A percentile compares a stretch with the other conserved stretches of the same genome.
These are phyloP conservation scores for Penicillium expansum DNA, from an alignment of 2,329 filamentous ascomycete genomes.

Conservation along the genomic window DNA sequence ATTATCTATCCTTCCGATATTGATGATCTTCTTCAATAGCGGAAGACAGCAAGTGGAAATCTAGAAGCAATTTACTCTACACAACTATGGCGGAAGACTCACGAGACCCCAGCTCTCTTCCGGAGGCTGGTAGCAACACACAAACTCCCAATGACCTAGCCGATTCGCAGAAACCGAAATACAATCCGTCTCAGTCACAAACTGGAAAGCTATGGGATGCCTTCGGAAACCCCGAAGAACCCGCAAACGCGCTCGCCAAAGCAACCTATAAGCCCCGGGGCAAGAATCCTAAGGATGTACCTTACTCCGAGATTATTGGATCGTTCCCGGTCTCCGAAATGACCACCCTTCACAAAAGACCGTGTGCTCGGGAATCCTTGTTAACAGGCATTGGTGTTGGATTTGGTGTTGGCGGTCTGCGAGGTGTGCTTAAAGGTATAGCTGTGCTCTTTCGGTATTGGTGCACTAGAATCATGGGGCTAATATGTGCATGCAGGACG, in stretches of 20 bases:
- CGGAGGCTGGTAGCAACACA: conserved; percentile 18
- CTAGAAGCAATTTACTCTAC: conserved; percentile 8
- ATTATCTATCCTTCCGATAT: conserved; percentile 13
- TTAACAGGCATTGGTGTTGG: conserved; percentile 79
- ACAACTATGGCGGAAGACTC: conserved; percentile 43
- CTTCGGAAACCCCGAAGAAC: conserved; percentile 49
- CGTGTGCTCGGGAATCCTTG: conserved; percentile 79
- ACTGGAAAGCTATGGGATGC: conserved; percentile 50
- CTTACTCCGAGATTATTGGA: conserved; percentile 43
- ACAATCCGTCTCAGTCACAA: conserved; percentile 46
- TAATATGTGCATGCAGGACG: conserved; percentile 25
- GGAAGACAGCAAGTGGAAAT: neutral
- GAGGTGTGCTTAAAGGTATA: conserved; percentile 72
- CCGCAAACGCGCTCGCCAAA: conserved; percentile 55
- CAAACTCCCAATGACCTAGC: conserved; percentile 17
- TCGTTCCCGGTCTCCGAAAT: conserved; percentile 54
- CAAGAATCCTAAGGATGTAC: conserved; percentile 48
- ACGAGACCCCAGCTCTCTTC: conserved; percentile 25
- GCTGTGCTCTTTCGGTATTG: neutral
- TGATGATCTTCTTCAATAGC: conserved; percentile 5
- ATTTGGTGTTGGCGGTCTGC: conserved; percentile 69
- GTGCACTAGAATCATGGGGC: neutral
- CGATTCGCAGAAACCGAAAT: conserved; percentile 36
- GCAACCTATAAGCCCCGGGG: conserved; percentile 60
- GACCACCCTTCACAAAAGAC: conserved; percentile 67